A percentile compares a stretch with the other conserved stretches of the same genome.
These are phyloP conservation scores for Neurospora sp. DNA, from an alignment of 495 filamentous ascomycete species.

Conservation along the genomic window DNA sequence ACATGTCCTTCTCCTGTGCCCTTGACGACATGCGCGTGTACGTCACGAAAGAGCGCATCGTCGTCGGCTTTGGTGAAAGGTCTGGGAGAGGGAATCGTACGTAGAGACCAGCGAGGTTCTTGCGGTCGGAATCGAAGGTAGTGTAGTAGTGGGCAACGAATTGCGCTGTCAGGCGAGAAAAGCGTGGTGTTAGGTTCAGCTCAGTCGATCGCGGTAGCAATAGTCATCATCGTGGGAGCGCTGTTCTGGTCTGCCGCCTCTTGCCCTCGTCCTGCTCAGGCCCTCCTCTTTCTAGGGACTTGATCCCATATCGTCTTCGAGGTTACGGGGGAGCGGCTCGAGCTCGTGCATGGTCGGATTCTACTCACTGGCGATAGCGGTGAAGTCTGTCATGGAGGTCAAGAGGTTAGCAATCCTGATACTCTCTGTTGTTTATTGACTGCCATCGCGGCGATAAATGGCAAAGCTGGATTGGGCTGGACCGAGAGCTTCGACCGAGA, in stretches of 20 bases:
- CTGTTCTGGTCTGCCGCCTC: not conserved
- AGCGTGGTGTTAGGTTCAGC: conserved; percentile 3
- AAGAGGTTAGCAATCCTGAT: not conserved
- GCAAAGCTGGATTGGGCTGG: not conserved
- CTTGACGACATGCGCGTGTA: not conserved
- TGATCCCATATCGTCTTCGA: not conserved
- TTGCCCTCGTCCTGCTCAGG: not conserved
- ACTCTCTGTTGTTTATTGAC: not conserved
- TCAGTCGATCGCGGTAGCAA: not conserved
- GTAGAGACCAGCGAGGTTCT: conserved; percentile 59
- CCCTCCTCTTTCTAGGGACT: not conserved
- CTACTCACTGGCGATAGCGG: conserved; percentile 19
- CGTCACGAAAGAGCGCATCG: not conserved
- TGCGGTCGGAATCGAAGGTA: conserved; percentile 64
- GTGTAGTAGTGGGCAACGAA: conserved; percentile 87
- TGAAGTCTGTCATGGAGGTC: conserved; percentile 10
- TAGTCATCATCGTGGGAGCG: not conserved
- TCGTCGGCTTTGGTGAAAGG: not conserved
- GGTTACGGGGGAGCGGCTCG: not conserved
- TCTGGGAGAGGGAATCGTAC: conserved; percentile 37
- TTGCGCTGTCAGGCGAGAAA: conserved; percentile 43
- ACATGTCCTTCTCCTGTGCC: not conserved
- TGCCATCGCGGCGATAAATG: not conserved
- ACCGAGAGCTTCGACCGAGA: not conserved
- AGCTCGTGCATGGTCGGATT: conserved; percentile 1